Conservation (phyloP, 805 yeast genomes). For the Priceomyces castillae region DNA sequence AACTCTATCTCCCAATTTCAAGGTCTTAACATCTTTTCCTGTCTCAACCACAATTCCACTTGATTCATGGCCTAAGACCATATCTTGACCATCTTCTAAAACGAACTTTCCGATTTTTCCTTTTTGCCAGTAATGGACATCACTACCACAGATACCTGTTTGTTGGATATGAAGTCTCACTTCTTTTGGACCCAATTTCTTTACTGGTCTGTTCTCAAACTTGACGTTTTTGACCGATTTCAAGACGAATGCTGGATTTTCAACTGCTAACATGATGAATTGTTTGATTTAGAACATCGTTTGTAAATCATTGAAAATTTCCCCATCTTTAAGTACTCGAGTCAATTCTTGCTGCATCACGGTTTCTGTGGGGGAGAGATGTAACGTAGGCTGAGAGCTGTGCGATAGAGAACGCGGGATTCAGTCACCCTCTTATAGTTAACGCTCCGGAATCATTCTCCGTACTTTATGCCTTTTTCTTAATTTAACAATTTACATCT, state of each 20-base stretch:
- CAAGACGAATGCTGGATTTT: slow-evolving; percentile 15
- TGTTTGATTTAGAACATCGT: too few relatives aligned
- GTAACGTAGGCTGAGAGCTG: too few relatives aligned
- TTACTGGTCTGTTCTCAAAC: slow-evolving; percentile 13
- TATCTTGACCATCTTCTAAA: slow-evolving; percentile 21
- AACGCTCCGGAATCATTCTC: too few relatives aligned
- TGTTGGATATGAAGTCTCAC: slow-evolving; percentile 17
- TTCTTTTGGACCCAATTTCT: slow-evolving; percentile 14
- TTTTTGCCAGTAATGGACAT: slow-evolving; percentile 18
- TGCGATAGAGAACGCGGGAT: too few relatives aligned
- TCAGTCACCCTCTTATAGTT: too few relatives aligned
- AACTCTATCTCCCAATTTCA: slow-evolving; percentile 45
- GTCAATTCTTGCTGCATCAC: too few relatives aligned
- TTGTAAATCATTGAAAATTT: too few relatives aligned
- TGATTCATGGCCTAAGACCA: slow-evolving; percentile 49
- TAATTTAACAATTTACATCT: too few relatives aligned
- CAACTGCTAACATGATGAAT: slow-evolving; percentile 6
- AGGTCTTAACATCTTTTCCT: slow-evolving; percentile 46
- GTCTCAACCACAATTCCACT: slow-evolving; percentile 46
- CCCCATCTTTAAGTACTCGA: too few relatives aligned
- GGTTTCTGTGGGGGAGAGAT: too few relatives aligned
- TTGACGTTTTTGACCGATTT: slow-evolving; percentile 13
- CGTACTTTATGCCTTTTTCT: too few relatives aligned
- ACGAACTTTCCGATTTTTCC: slow-evolving; percentile 27
- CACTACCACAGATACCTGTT: slow-evolving; percentile 22